Evolutionary conservation across 202 grass and related monocot species (phyloP).

Genomic region (Zizania palustris): DNA sequence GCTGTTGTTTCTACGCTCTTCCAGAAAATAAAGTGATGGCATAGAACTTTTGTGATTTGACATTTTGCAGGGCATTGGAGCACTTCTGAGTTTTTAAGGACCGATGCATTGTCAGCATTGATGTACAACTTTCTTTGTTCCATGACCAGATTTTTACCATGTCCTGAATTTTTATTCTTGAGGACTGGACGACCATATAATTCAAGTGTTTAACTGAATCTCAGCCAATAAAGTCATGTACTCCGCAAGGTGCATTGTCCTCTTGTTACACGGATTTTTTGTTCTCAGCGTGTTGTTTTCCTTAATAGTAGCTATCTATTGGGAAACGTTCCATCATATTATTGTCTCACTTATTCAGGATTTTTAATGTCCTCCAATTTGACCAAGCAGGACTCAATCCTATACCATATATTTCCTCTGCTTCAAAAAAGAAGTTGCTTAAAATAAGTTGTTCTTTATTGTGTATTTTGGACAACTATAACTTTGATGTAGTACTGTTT

Average conservation of each 20-base stretch:
- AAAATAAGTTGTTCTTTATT: too few species aligned
- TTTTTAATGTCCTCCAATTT: constrained; percentile 14
- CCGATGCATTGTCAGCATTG: neutral
- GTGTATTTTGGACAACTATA: too few species aligned
- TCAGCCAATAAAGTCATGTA: neutral
- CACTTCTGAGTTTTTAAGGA: too few species aligned
- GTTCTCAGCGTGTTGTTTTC: neutral
- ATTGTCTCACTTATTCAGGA: neutral
- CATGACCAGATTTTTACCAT: neutral
- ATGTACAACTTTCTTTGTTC: neutral
- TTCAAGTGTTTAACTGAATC: too few species aligned
- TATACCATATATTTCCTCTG: neutral
- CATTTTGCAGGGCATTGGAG: neutral
- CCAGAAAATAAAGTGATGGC: too few species aligned
- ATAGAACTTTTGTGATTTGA: too few species aligned
- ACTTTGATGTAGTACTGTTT: too few species aligned
- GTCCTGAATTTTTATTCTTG: neutral
- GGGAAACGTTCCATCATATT: neutral
- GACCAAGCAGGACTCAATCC: neutral
- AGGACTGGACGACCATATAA: neutral
- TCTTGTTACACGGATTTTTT: neutral
- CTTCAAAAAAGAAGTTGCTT: too few species aligned
- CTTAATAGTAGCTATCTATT: neutral
- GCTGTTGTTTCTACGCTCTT: too few species aligned
- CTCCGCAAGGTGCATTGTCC: neutral